Base-by-base conservation (phyloP, 805 yeast species). In the Candida vaughaniae region DNA sequence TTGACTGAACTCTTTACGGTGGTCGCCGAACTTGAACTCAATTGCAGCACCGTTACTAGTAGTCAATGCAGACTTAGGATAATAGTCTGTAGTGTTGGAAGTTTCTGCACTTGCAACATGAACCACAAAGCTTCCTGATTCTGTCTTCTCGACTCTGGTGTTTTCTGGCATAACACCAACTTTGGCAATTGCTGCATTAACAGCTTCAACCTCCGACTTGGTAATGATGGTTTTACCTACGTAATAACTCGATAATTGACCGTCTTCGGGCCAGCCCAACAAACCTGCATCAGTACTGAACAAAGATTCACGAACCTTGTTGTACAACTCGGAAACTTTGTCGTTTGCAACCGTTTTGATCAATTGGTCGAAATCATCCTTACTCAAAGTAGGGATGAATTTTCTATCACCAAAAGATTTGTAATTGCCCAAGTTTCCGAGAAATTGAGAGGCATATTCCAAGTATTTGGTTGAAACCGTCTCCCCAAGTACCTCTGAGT, bases 341-440 rank as follows among this genome's bases (percentile, higher is more conserved):
- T 57, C 55, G 41, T 66, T 62, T 29, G 65, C 66, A 15, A 75
- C 56, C 2, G 67, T 44, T 22, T 58, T 58, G n/a, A 85, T 62
- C 22, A 67, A 41, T 16, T 61, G 46, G 39, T 64, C 73, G 47
- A 87, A 80, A 5, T 70, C 69, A 0, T 59, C 73, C 22, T 48
- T 52, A 0, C 71, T 39, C 26, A 86, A 51, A 34, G 77, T 64
- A 27, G 96, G 96, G 45, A 88, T 71, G 53, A 88, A 88, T 60
- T 88, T 88, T 49, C 78, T 77, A 62, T 88, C 96, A 47, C 96
- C 96, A 58, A 88, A 88, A 1, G 93, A 82, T 62, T 83, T 88
- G 64, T 76, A 85, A 53, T 85, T 85, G 47, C 93, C 93, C 57
- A 81, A 67, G 59, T 85, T 85, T 25, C 81, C 68, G 43, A 85